phyloP scores from a whole-genome alignment of 345 rosid species.

The Eucalyptus pumila region DNA sequence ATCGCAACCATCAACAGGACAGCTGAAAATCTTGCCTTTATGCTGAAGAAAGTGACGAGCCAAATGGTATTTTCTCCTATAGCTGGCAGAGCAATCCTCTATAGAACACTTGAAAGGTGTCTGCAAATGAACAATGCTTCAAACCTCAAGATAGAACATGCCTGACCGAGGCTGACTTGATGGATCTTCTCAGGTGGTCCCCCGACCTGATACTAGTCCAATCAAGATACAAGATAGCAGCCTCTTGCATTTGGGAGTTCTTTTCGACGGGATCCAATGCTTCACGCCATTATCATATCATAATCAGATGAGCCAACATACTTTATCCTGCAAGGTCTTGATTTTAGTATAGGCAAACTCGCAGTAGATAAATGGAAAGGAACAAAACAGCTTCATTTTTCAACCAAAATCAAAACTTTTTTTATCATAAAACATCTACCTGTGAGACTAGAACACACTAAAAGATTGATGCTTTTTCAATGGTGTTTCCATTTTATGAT shows the following conservation, averaged over 20 bases:
- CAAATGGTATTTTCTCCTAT: slow-evolving; percentile 82
- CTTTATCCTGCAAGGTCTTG: neutral
- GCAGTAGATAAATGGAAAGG: neutral
- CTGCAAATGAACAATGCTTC: slow-evolving; percentile 18
- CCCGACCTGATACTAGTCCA: slow-evolving; percentile 20
- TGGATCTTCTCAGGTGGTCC: no score
- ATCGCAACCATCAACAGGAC: slow-evolving; percentile 46
- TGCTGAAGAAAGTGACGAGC: slow-evolving; percentile 58
- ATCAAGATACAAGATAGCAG: slow-evolving; percentile 32
- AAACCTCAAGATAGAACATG: slow-evolving; percentile 15
- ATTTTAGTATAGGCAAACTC: neutral
- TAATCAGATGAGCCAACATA: neutral
- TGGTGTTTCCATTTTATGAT: neutral
- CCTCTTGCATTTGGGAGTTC: slow-evolving; percentile 98
- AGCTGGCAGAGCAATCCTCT: slow-evolving; percentile 62
- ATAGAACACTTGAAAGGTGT: slow-evolving; percentile 54
- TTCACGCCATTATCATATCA: slow-evolving; percentile 38
- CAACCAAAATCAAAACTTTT: neutral
- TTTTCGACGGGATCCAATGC: slow-evolving; percentile 91
- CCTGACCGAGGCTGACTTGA: no score
- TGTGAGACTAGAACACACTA: rapidly evolving
- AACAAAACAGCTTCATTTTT: neutral
- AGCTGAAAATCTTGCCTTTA: slow-evolving; percentile 52
- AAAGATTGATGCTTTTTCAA: neutral
- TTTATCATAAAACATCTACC: neutral